These are phyloP conservation scores for Rhodosporidiobolus sp. DNA, from an alignment of 768 basidiomycete genomes.

Conservation along the genomic window DNA sequence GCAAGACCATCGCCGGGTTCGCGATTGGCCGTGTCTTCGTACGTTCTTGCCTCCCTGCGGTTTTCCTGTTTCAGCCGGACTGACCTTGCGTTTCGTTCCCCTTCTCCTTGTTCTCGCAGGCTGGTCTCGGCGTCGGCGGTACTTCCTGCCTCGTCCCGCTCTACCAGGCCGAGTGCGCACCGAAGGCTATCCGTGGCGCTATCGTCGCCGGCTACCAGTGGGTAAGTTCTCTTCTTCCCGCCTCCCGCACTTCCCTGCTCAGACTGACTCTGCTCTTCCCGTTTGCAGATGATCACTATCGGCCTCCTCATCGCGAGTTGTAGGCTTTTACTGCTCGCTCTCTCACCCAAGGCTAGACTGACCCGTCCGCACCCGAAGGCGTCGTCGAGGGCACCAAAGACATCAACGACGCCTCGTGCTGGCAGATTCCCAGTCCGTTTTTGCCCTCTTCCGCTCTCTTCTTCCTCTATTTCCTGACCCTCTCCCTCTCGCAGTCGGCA, in stretches of 20 bases:
- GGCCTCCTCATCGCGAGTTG: no score
- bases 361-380: constrained; percentile 68
- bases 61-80: no score
- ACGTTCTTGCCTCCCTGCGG: no score
- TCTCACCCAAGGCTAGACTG: no score
- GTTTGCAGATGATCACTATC: no score
- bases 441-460: background rate
- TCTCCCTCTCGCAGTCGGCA: background rate
- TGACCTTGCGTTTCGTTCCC: no score
- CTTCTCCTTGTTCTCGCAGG: no score
- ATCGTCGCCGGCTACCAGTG: no score
- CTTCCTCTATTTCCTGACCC: background rate
- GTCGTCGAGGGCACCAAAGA: constrained; percentile 66
- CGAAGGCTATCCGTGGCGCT: no score
- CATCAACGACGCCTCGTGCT: constrained; percentile 55
- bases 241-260: no score
- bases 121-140: constrained; percentile 59
- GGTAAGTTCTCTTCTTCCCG: no score
- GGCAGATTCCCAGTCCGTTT: constrained; percentile 63
- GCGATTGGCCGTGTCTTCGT: constrained; percentile 66
- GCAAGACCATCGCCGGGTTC: constrained; percentile 59
- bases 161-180: constrained; percentile 2
- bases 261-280: background rate
- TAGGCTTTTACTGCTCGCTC: no score
- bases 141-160: constrained; percentile 56